Conservation (phyloP, 192 early-diverging fungal genomes). For the Coemansia sp. region DNA sequence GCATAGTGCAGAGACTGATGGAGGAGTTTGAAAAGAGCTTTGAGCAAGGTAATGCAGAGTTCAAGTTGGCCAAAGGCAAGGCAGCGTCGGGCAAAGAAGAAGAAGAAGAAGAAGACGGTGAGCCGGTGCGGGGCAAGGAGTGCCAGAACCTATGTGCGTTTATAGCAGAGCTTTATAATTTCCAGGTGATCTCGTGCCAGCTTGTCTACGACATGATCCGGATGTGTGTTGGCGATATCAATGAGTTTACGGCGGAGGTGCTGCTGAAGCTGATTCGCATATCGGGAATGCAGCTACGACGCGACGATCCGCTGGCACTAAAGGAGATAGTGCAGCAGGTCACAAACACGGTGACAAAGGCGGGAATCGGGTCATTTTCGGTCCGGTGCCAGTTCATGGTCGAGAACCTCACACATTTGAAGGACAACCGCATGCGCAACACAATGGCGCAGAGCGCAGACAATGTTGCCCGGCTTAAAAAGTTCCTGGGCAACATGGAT, state of each 20-base stretch:
- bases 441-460: constrained; percentile 61
- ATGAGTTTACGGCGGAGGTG: constrained; percentile 86
- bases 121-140: constrained; percentile 61
- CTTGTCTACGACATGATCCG: constrained; percentile 87
- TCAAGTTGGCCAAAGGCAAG: constrained; percentile 18
- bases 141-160: constrained; percentile 80
- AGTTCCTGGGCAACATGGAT: constrained; percentile 69
- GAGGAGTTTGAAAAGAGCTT: constrained; percentile 70
- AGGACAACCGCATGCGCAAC: constrained; percentile 85
- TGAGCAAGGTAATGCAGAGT: constrained; percentile 29
- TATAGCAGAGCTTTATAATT: constrained; percentile 86
- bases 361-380: constrained; percentile 36
- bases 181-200: constrained; percentile 79
- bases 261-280: constrained; percentile 71
- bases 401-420: constrained; percentile 89
- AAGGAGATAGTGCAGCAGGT: constrained; percentile 80
- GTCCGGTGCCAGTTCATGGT: constrained; percentile 88
- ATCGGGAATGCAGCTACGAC: constrained; percentile 80
- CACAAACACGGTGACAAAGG: constrained; percentile 33
- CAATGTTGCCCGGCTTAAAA: constrained; percentile 72
- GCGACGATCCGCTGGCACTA: constrained; percentile 87
- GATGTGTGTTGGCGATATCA: constrained; percentile 65
- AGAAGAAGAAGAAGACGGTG: constrained; percentile 46
- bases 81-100: constrained; percentile 47
- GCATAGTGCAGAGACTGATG: constrained; percentile 73